Base-by-base conservation (phyloP, 108 stramenopile genomes). In the Mayamaea pseudoterrestris region DNA sequence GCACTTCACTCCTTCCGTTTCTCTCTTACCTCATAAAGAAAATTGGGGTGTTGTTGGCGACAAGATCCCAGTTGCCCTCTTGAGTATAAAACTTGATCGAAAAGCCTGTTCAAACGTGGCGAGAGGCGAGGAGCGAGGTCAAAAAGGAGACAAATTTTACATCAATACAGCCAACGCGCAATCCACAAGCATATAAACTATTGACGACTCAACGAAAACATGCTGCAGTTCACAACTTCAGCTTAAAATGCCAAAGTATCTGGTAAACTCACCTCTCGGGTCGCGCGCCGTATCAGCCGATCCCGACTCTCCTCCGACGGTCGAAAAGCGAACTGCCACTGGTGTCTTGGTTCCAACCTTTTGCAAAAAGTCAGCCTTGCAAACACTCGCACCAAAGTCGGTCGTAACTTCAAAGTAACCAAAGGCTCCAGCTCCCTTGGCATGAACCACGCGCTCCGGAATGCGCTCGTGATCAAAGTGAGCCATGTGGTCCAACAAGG, bases 41-140 rank as follows among this genome's bases (percentile, higher is more conserved):
- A 18, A 79, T 71, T 20, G 78, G 78, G n/a, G 77, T 79, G 60
- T 74, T 79, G 68, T 79, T 79, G 12, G 74, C 77, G 21, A 79
- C 77, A 39, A 79, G 26, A 62, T 76, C 71, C 75, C 75, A 77
- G 55, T 76, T 74, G 23, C 78, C 78, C 39, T 76, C 75, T 36
- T 74, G 66, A 20, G 73, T 73, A 61, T 80, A 76, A 56, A 80
- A 80, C 55, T 80, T 80, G 23, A 80, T 51, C 6, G 78, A 72
- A 54, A 74, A 80, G 5, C n/a, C n/a, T n/a, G n/a, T n/a, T n/a
- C n/a, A n/a, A n/a, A n/a, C n/a, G n/a, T n/a, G n/a, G n/a, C n/a
- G n/a, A n/a, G n/a, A n/a, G n/a, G n/a, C n/a, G n/a, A n/a, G n/a
- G n/a, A n/a, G n/a, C n/a, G n/a, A n/a, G n/a, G n/a, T n/a, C n/a